phyloP scores from a whole-genome alignment of 1,139 yeast species.

The Torulaspora globosa region DNA sequence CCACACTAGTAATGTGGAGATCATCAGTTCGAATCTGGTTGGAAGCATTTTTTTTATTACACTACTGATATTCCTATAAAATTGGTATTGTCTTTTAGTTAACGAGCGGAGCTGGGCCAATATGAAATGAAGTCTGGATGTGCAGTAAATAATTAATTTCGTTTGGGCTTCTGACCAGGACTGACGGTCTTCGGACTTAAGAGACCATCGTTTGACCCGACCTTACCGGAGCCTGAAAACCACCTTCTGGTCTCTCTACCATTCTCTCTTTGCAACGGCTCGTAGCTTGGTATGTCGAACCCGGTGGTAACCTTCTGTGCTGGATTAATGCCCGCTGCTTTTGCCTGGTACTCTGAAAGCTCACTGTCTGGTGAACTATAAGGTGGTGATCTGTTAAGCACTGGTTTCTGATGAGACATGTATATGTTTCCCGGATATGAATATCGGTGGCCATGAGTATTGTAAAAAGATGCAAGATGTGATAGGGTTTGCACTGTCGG shows the following conservation, averaged over 20 bases:
- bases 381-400: neutral
- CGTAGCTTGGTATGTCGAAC: neutral
- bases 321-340: neutral
- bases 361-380: neutral
- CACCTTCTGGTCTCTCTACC: neutral
- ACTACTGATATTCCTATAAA: neutral
- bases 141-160: neutral
- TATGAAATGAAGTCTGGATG: slow-evolving; percentile 3
- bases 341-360: slow-evolving; percentile 1
- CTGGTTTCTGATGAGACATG: slow-evolving; percentile 10
- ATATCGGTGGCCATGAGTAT: slow-evolving; percentile 28
- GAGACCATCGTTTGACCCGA: neutral
- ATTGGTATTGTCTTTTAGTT: neutral
- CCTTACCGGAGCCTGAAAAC: neutral
- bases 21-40: slow-evolving; percentile 37
- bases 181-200: neutral
- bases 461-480: slow-evolving; percentile 28
- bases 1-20: slow-evolving; percentile 39
- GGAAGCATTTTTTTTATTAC: slow-evolving; percentile 28
- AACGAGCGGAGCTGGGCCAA: slow-evolving; percentile 6
- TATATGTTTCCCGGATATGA: slow-evolving; percentile 24
- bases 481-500: slow-evolving; percentile 27
- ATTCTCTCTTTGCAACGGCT: neutral
- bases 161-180: slow-evolving; percentile 1
- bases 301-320: neutral